phyloP scores from a whole-genome alignment of 2,329 filamentous ascomycete genomes.

The Colletotrichum caudatum region DNA sequence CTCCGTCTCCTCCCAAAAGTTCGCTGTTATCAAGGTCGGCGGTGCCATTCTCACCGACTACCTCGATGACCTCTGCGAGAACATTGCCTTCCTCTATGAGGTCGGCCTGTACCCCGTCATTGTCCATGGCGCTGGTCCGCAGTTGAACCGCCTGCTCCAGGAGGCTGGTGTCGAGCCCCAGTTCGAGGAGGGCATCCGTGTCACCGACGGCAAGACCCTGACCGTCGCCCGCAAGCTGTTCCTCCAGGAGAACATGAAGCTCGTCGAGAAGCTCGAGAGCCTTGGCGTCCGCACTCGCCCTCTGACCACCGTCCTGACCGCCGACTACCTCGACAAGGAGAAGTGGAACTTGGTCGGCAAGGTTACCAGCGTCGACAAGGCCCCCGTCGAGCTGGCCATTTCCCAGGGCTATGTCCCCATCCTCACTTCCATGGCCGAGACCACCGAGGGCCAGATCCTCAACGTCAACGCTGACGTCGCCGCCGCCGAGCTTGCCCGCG shows the following conservation, averaged over 20 bases:
- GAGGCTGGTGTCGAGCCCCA: constrained; percentile 93
- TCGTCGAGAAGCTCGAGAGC: constrained; percentile 89
- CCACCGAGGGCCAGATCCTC: constrained; percentile 87
- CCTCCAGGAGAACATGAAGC: constrained; percentile 92
- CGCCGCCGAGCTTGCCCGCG: constrained; percentile 89
- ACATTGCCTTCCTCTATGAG: constrained; percentile 91
- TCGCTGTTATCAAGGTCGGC: constrained; percentile 98
- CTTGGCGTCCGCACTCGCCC: constrained; percentile 91
- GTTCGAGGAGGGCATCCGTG: constrained; percentile 95
- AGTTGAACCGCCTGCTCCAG: constrained; percentile 92
- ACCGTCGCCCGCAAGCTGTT: constrained; percentile 92
- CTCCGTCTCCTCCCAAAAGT: constrained; percentile 95
- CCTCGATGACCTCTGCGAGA: constrained; percentile 89
- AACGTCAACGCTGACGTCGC: constrained; percentile 99
- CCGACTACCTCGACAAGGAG: constrained; percentile 95
- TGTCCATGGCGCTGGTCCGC: constrained; percentile 93
- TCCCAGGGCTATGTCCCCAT: constrained; percentile 92
- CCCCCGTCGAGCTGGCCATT: constrained; percentile 90
- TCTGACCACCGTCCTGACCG: constrained; percentile 90
- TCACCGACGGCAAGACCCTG: constrained; percentile 95
- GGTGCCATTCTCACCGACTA: constrained; percentile 96
- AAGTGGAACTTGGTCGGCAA: constrained; percentile 97
- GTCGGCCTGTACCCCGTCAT: constrained; percentile 95
- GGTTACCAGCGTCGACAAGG: constrained; percentile 91
- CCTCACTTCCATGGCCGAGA: constrained; percentile 96